Base-by-base conservation (phyloP, 2,329 filamentous ascomycete genomes). In the Myriosclerotinia duriaeana region DNA sequence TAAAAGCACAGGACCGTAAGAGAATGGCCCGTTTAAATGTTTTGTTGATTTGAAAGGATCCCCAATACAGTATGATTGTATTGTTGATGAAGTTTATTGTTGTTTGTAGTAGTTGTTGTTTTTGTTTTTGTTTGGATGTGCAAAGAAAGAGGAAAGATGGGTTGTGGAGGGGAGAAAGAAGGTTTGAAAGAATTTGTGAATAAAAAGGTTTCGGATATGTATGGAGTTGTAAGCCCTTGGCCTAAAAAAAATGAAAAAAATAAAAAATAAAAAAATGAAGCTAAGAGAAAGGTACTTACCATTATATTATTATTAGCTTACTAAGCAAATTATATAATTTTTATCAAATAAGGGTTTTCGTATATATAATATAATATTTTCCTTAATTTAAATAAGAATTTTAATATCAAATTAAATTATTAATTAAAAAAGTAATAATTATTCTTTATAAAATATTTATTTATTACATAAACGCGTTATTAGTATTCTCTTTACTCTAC, bases 141-240 rank as follows among this genome's bases (percentile, higher is more conserved):
- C 42, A 40, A 61, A 60, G 60, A 65, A 61, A 40, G 66, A 66
- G 55, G 54, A 44, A 30, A 53, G 60, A 42, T 44, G 42, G 42
- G 6, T 5, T 44, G 40, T 54, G 40, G 40, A 36, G 20, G 50
- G 40, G n/a, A 38, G 9, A 38, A 65, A 56, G 62, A 58, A 58
- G 30, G 42, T 30, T 53, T 56, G 50, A 55, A 65, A 65, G 53
- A 58, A 59, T 58, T 38, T 56, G 30, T 46, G 30, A 48, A 48
- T 60, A 61, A 50, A 52, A 61, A 61, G 58, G 58, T 20, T 61
- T 61, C 58, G 58, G 58, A 50, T 50, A 50, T 50, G 48, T 7
- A 12, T 42, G 40, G 40, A 40, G 40, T 42, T 12, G 40, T 1
- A 48, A n/a, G 56, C 58, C 58, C 44, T 50, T 50, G 58, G 11